Base-by-base conservation (phyloP, 1,284 basidiomycete species). In the Cutaneotrichosporon sp. region DNA sequence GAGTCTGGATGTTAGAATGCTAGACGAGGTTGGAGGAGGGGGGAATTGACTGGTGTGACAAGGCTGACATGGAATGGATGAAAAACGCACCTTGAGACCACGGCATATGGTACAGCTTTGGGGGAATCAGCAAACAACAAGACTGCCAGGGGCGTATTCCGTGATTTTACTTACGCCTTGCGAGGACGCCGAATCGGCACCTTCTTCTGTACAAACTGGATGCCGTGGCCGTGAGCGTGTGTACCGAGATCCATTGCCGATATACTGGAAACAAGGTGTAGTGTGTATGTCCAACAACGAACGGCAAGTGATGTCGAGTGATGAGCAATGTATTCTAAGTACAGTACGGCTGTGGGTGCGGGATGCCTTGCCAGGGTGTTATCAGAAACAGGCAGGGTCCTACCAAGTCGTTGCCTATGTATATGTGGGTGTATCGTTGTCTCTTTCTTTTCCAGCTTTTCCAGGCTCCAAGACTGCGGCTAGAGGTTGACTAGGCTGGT, bases 161-260 rank as follows among this genome's bases (percentile, higher is more conserved):
- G 53, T 36, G 22, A 56, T 11, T 40, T 31, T 13, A 63, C 66
- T 65, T 42, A 67, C 66, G 66, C 66, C 46, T 67, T 67, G 14
- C 66, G 66, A 9, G 66, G 66, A 18, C 66, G 58, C 26, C 50
- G 61, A 11, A 67, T 67, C 9, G 63, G 63, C 26, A 36, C 42
- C 36, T 63, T 65, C 58, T 65, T 65, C 18, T 14, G 55, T 9
- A 11, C 21, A 40, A 40, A 38, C 55, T 56, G 31, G 55, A 21
- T 40, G 40, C 21, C 34, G 36, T 52, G 46, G 46, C 38, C 60
- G 18, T 46, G 42, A 6, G 2, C 34, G 34, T 36, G 5, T 36
- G 34, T 26, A 11, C 18, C 18, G 30, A 14, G 30, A 14, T 32
- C 51, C 31, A 30, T 52, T 14, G 30, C 30, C 34, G 34, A 21